Percentiles rank a stretch among this genome's conserved stretches.
phyloP scores from a whole-genome alignment of 805 yeast genomes.

The Hanseniaspora meyeri region DNA sequence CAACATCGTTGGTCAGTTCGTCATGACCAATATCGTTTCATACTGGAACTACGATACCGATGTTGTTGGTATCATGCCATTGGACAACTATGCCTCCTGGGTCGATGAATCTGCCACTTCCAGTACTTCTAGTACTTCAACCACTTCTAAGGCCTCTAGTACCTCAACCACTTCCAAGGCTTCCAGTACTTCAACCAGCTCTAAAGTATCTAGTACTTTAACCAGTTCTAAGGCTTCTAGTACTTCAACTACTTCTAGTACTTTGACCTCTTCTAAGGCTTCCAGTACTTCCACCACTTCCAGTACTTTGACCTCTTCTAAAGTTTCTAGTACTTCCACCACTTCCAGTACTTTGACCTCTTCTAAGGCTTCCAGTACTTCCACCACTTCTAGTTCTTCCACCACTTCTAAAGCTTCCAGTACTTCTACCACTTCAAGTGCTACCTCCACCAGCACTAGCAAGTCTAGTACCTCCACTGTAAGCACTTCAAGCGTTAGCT shows the following conservation, averaged over 20 bases:
- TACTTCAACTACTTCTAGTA: background rate
- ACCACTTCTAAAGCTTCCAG: background rate
- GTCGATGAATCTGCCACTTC: background rate
- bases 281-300: background rate
- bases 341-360: background rate
- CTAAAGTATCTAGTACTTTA: background rate
- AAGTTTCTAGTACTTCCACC: background rate
- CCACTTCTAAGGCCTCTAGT: too few species aligned
- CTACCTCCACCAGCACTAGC: background rate
- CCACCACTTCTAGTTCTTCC: background rate
- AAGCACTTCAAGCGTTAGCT: too few species aligned
- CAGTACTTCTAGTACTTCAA: background rate
- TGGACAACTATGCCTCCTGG: background rate
- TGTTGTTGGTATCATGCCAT: conserved; percentile 9
- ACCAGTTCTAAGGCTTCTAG: background rate
- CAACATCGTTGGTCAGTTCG: conserved; percentile 11
- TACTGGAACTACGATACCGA: conserved; percentile 12
- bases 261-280: background rate
- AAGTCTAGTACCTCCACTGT: background rate
- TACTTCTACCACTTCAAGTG: background rate
- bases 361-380: background rate
- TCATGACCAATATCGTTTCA: conserved; percentile 12
- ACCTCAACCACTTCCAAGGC: background rate
- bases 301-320: background rate
- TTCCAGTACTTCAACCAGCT: background rate